These are phyloP conservation scores for Acanthamoeba culbertsoni DNA, from an alignment of 208 protist species.

Conservation along the genomic window DNA sequence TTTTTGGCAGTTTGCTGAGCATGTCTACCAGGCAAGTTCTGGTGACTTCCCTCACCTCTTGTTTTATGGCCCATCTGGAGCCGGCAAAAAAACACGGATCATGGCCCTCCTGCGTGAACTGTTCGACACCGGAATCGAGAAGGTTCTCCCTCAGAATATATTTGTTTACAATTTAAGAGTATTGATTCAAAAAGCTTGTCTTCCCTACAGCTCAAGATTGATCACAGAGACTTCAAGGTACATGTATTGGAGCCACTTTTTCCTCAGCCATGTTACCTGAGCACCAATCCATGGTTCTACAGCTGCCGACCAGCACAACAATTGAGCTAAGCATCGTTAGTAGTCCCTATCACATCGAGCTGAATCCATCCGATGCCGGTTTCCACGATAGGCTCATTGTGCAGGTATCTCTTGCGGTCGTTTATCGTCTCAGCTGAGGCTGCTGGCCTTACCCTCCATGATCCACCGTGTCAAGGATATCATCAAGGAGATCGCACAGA, in stretches of 20 bases:
- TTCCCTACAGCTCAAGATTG: constrained; percentile 71
- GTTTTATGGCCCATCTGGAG: constrained; percentile 96
- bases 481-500: constrained; percentile 98
- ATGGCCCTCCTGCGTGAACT: constrained; percentile 93
- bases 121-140: constrained; percentile 87
- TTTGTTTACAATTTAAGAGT: neutral
- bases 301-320: constrained; percentile 83
- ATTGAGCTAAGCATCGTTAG: constrained; percentile 96
- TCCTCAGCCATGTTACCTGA: neutral
- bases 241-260: neutral
- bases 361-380: constrained; percentile 98
- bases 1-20: neutral
- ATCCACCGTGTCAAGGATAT: constrained; percentile 89
- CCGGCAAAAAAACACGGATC: constrained; percentile 95
- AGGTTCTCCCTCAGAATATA: too few species aligned
- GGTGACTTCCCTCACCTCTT: constrained; percentile 96
- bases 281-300: neutral
- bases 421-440: too few species aligned
- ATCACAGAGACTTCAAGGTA: constrained; percentile 75
- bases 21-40: neutral
- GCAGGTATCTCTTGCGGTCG: constrained; percentile 48
- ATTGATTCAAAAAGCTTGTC: neutral
- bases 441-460: too few species aligned
- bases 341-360: constrained; percentile 98
- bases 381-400: constrained; percentile 96